Evolutionary conservation across 441 rosid genomes (phyloP).

Genomic region (Raphanus hybrid): DNA sequence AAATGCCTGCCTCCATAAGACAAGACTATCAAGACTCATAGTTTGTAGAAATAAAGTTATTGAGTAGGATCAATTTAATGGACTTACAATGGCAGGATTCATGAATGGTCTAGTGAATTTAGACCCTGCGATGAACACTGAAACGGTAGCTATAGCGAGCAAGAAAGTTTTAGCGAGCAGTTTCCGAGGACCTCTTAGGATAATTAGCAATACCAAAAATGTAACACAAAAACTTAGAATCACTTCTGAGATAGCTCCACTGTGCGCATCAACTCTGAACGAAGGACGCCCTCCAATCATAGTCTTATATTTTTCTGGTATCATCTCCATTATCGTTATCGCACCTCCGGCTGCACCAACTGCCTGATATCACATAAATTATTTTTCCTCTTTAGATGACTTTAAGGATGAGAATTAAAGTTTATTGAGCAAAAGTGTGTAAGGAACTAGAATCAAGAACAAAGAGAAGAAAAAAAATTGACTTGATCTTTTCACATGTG

Average conservation of each 20-base stretch:
- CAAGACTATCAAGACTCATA: neutral
- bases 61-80: neutral
- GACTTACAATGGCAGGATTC: conserved; percentile 91
- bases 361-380: conserved; percentile 49
- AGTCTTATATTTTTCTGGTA: conserved; percentile 65
- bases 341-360: conserved; percentile 89
- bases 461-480: neutral
- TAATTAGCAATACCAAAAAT: conserved; percentile 62
- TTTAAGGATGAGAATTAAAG: neutral
- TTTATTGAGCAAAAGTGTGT: neutral
- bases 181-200: conserved; percentile 71
- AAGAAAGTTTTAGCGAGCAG: conserved; percentile 56
- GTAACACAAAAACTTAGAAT: conserved; percentile 69
- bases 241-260: conserved; percentile 82
- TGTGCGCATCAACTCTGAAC: conserved; percentile 66
- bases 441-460: neutral
- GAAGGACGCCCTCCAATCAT: conserved; percentile 66
- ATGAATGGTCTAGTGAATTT: conserved; percentile 84
- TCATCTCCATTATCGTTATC: conserved; percentile 67
- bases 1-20: conserved; percentile 63
- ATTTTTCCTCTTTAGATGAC: neutral
- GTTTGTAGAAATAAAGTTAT: neutral
- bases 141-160: conserved; percentile 62
- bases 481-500: neutral
- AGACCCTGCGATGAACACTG: conserved; percentile 58